Base-by-base conservation (phyloP, 1,139 yeast genomes). In the Candida sp. region DNA sequence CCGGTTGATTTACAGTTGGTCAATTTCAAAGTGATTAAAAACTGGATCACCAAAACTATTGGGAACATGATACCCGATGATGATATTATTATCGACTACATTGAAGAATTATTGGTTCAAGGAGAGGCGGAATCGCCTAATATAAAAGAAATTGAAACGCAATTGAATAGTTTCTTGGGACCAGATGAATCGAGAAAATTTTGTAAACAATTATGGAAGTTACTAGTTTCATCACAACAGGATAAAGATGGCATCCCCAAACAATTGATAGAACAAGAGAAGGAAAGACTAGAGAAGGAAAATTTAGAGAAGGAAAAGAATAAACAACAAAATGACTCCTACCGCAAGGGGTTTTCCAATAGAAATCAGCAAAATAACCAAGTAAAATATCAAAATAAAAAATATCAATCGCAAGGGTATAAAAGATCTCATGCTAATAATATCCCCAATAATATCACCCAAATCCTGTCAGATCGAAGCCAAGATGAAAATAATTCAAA, bases 81-180 rank as follows among this genome's bases (percentile, higher is more conserved):
- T 47, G 81, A 76, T 30, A 70, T 75, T 6, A 66, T 74, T 4
- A 57, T 63, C 5, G 78, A 72, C 35, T 75, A 71, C 47, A 53
- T 70, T 4, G 60, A 55, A 50, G 79, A 69, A 56, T 52, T 68
- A 39, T 50, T 68, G 30, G 47, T 50, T 9, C 57, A 55, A 0
- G 51, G 54, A 7, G 64, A 55, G 3, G 48, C 50, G 9, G 49
- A 46, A 3, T 45, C 45, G 33, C 75, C 77, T 0, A 68, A 70
- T 51, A 57, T 65, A 35, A 57, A 58, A 37, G 58, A 57, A 19
- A 64, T 76, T 11, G 64, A 68, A 39, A 45, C 53, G 5, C 79
- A 75, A 47, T 51, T 74, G 53, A 49, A 50, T 27, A 75, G 67
- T 25, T 75, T 75, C 47, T 53, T 76, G 32, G 73, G 70, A 0